A percentile compares a stretch with the other conserved stretches of the same genome.
phyloP scores from a whole-genome alignment of 2,329 filamentous ascomycete genomes.

The Samsoniella hepiali region DNA sequence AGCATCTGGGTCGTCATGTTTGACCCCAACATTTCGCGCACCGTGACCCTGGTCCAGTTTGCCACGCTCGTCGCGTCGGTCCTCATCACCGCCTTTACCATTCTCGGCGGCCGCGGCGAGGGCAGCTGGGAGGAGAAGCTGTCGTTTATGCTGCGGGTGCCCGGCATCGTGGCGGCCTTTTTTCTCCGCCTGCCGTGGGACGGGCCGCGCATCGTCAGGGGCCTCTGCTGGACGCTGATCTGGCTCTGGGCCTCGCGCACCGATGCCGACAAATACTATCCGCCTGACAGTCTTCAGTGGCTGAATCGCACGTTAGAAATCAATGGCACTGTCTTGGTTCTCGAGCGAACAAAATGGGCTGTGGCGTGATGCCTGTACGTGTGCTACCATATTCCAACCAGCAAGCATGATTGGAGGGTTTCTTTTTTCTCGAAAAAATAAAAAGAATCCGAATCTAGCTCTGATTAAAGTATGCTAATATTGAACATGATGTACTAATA shows the following conservation, averaged over 20 bases:
- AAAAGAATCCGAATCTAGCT: not conserved
- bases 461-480: no score
- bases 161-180: slow-evolving; percentile 1
- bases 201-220: slow-evolving; percentile 1
- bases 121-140: slow-evolving; percentile 10
- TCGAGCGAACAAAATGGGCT: not conserved
- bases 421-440: not conserved
- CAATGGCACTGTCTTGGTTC: slow-evolving; percentile 7
- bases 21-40: slow-evolving; percentile 8
- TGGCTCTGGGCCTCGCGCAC: not conserved
- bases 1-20: slow-evolving; percentile 13
- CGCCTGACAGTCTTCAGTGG: not conserved
- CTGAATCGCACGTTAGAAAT: slow-evolving; percentile 4
- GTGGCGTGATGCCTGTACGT: not conserved
- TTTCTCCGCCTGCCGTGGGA: slow-evolving; percentile 3
- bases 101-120: slow-evolving; percentile 5
- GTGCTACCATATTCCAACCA: not conserved
- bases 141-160: not conserved
- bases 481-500: no score
- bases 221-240: slow-evolving; percentile 1
- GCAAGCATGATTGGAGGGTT: not conserved
- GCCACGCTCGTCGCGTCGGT: not conserved
- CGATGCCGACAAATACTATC: slow-evolving; percentile 9
- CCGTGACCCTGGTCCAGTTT: slow-evolving; percentile 4
- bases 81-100: not conserved